Percentiles rank a stretch among this genome's conserved stretches.
Evolutionary conservation across 1,284 basidiomycete species (phyloP).

Genomic region (Ceratobasidium sp.): DNA sequence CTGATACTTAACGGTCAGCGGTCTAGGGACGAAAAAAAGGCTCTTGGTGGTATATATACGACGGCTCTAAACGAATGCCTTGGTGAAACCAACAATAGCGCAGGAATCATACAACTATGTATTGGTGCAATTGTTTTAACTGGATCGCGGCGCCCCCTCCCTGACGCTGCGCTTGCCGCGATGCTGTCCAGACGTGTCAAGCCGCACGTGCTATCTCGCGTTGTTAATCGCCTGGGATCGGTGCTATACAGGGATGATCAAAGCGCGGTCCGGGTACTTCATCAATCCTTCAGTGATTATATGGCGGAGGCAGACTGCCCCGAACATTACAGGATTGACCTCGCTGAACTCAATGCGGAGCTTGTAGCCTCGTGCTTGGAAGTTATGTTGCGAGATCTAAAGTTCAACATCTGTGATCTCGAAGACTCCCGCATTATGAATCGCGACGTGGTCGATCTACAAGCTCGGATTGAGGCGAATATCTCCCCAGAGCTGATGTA

Average conservation of each 20-base stretch:
- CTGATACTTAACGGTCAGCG: conserved; percentile 10
- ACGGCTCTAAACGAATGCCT: conserved; percentile 21
- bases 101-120: not conserved
- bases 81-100: not conserved
- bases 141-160: not conserved
- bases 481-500: not conserved
- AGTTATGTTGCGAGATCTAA: conserved; percentile 5
- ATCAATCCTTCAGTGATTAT: conserved; percentile 36
- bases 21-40: not conserved
- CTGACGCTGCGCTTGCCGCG: not conserved
- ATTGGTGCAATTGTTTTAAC: not conserved
- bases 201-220: not conserved
- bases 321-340: not conserved
- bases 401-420: conserved; percentile 26
- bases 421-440: conserved; percentile 14
- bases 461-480: not conserved
- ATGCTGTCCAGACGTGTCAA: conserved; percentile 1
- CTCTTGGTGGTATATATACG: conserved; percentile 20
- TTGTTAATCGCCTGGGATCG: conserved; percentile 1
- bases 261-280: not conserved
- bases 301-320: conserved; percentile 13
- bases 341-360: not conserved
- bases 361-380: conserved; percentile 26
- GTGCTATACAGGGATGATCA: conserved; percentile 19
- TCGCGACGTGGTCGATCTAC: conserved; percentile 27